Evolutionary conservation across 441 rosid genomes (phyloP), one percentile per base, ranked within the genome.

Genomic region (Euphorbia celastroides): DNA sequence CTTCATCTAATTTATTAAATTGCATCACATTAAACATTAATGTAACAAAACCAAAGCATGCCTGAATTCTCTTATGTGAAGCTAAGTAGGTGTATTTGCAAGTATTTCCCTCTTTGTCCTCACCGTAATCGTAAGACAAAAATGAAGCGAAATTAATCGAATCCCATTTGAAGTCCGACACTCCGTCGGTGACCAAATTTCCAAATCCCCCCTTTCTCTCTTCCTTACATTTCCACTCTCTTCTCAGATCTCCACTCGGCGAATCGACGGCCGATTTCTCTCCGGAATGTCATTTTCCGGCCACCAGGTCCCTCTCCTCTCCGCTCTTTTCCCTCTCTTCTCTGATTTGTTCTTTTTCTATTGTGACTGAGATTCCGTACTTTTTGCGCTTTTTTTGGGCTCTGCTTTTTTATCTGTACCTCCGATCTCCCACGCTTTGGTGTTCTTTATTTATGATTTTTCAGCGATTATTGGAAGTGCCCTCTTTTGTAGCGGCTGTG

Each of bases 201-300:
- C 42, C 52, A 55, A 54, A 64, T n/a, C 50, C 3, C 11, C 50
- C 28, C 66, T 38, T 56, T 67, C 55, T 25, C 60, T 66, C 56
- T 64, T 38, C 6, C 60, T 38, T 48, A 7, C 31, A 30, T 7
- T 2, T 3, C 26, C 67, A 26, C 27, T 28, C 42, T 10, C 54
- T 36, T 8, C 38, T 9, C 31, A 67, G 71, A 73, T 64, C 72
- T 64, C 54, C 28, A 3, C 68, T 62, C 74, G 68, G 59, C 67
- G 10, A 52, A 23, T 66, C 62, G 55, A 77, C 82, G 75, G 64
- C 34, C 32, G 32, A 70, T 23, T 65, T 76, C 63, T 51, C 70
- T 62, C 72, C 75, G 55, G 55, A 69, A 85, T 83, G 84, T 72
- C 62, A 68, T 73, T 14, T 71, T 59, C 78, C 77, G 74, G 44